phyloP scores from a whole-genome alignment of 2,329 filamentous ascomycete species.

The Claviceps spartinae region DNA sequence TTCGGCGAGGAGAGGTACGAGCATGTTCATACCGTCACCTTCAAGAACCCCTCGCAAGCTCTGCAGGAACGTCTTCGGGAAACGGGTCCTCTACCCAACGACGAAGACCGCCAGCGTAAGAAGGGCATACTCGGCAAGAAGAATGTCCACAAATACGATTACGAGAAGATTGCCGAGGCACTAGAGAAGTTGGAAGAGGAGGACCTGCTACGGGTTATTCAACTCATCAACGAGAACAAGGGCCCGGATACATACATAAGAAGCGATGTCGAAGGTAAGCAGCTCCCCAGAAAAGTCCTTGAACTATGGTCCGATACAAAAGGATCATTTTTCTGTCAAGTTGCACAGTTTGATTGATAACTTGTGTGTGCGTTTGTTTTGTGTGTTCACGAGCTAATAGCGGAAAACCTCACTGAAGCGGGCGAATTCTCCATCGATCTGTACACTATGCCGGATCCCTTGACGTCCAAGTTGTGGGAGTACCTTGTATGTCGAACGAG shows the following conservation, averaged over 20 bases:
- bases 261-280: conserved; percentile 88
- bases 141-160: conserved; percentile 62
- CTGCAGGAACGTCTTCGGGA: conserved; percentile 68
- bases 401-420: conserved; percentile 36
- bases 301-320: not conserved
- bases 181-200: conserved; percentile 84
- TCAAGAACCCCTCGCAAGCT: conserved; percentile 87
- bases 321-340: not conserved
- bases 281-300: not conserved
- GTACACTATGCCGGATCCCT: conserved; percentile 82
- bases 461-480: conserved; percentile 94
- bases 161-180: conserved; percentile 92
- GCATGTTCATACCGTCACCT: conserved; percentile 63
- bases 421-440: conserved; percentile 98
- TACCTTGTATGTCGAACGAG: conserved; percentile 41
- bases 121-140: conserved; percentile 58
- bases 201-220: conserved; percentile 84
- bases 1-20: conserved; percentile 76
- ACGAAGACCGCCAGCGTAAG: conserved; percentile 50
- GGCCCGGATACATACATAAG: conserved; percentile 87
- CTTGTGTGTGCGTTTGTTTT: conserved; percentile 9
- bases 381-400: conserved; percentile 19
- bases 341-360: conserved; percentile 16
- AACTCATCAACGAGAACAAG: conserved; percentile 98
- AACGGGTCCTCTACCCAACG: conserved; percentile 71